Conservation (phyloP, 2,329 filamentous ascomycete species). For the Didymellaceae sp. region DNA sequence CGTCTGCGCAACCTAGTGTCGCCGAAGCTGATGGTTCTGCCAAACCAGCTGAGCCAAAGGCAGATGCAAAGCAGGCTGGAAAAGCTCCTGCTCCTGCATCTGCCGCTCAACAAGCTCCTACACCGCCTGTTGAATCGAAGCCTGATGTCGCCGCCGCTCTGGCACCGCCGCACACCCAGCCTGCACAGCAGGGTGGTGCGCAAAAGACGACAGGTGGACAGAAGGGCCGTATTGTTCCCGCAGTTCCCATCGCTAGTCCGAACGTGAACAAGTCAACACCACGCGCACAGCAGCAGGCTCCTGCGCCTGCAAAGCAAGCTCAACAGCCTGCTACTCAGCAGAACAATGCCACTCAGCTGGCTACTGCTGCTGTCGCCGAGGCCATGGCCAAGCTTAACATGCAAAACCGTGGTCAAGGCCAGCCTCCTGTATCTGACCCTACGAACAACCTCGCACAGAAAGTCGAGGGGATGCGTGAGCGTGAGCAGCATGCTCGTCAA, state of each 20-base stretch:
- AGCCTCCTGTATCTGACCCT: constrained; percentile 45
- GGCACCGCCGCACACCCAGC: constrained; percentile 55
- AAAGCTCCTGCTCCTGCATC: constrained; percentile 50
- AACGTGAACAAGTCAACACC: constrained; percentile 43
- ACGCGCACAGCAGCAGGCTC: constrained; percentile 46
- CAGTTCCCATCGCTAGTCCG: constrained; percentile 66
- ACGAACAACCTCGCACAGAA: constrained; percentile 77
- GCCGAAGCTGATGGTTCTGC: constrained; percentile 56
- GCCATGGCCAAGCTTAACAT: constrained; percentile 76
- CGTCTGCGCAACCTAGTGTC: constrained; percentile 42
- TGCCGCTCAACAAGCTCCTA: constrained; percentile 59
- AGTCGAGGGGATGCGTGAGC: constrained; percentile 75
- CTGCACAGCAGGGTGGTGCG: constrained; percentile 39
- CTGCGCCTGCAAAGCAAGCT: constrained; percentile 50
- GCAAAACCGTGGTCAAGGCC: constrained; percentile 31
- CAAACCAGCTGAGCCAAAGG: constrained; percentile 63
- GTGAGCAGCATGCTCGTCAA: constrained; percentile 64
- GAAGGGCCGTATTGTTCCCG: constrained; percentile 66
- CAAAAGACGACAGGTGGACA: constrained; percentile 52
- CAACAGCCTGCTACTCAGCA: constrained; percentile 34
- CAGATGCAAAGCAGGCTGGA: constrained; percentile 49
- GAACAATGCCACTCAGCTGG: constrained; percentile 74
- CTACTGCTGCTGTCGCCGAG: constrained; percentile 77
- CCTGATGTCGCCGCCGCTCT: constrained; percentile 65
- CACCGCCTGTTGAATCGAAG: constrained; percentile 73